Conservation (phyloP, 2,329 filamentous ascomycete species). For the Pseudogymnoascus sp. region DNA sequence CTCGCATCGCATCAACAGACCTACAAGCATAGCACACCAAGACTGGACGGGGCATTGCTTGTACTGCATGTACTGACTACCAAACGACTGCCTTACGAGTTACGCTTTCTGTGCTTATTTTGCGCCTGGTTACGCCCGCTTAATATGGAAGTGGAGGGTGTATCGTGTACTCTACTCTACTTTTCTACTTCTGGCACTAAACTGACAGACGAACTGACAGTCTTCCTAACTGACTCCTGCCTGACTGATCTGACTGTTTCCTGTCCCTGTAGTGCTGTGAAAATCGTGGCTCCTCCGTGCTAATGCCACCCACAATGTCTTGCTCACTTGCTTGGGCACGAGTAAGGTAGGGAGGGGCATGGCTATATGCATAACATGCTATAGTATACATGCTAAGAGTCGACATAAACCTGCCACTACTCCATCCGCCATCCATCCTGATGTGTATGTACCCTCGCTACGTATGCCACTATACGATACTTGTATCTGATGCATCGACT, state of each 20-base stretch:
- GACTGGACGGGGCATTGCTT: not conserved
- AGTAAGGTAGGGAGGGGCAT: not conserved
- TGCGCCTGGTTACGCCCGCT: not conserved
- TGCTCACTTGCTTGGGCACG: not conserved
- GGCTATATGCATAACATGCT: not conserved
- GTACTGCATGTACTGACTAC: not conserved
- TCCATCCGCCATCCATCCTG: too few species aligned
- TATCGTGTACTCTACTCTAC: not conserved
- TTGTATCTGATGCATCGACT: not conserved
- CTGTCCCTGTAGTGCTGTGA: not conserved
- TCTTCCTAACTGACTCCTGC: not conserved
- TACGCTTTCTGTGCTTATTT: too few species aligned
- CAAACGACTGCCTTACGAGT: too few species aligned
- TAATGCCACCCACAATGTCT: not conserved
- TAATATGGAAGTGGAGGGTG: not conserved
- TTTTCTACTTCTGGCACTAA: too few species aligned
- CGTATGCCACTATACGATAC: not conserved
- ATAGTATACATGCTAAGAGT: not conserved
- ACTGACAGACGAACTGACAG: not conserved
- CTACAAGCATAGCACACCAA: too few species aligned
- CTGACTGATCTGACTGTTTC: not conserved
- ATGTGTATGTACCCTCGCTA: not conserved
- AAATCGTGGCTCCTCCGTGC: not conserved
- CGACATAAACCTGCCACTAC: not conserved
- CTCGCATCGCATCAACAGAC: too few species aligned